Conservation (phyloP, 306 rosid genomes). For the Gleditsia sinensis region DNA sequence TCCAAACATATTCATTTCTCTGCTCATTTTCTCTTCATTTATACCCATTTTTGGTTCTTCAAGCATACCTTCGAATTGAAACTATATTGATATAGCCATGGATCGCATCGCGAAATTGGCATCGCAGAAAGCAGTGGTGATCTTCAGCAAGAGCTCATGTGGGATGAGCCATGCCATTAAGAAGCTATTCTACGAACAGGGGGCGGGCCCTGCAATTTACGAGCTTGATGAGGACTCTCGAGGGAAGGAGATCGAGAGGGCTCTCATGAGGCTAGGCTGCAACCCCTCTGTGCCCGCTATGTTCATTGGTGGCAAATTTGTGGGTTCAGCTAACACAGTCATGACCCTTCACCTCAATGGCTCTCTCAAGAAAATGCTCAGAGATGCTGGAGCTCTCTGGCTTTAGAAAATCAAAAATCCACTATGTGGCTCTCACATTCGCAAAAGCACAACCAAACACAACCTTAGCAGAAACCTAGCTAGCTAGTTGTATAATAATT, state of each 20-base stretch:
- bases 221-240: conserved; percentile 80
- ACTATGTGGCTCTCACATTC: background rate
- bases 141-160: conserved; percentile 96
- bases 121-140: conserved; percentile 92
- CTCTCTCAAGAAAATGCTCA: conserved; percentile 77
- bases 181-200: conserved; percentile 87
- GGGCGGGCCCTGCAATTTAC: conserved; percentile 78
- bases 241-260: conserved; percentile 94
- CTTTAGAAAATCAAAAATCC: conserved; percentile 37
- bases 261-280: conserved; percentile 81
- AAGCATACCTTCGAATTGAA: too few relatives aligned
- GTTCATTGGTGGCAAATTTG: conserved; percentile 80
- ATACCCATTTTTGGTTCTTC: background rate
- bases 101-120: conserved; percentile 73
- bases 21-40: background rate
- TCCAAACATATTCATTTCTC: conserved; percentile 11
- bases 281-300: conserved; percentile 89
- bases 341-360: conserved; percentile 96
- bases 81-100: conserved; percentile 39
- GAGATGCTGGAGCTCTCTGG: conserved; percentile 95
- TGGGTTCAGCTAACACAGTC: conserved; percentile 81
- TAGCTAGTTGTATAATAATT: background rate
- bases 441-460: conserved; percentile 13
- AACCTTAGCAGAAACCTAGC: background rate
- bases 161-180: conserved; percentile 97